Conservation (phyloP, 805 yeast genomes). For the Barnettozyma vustinii region DNA sequence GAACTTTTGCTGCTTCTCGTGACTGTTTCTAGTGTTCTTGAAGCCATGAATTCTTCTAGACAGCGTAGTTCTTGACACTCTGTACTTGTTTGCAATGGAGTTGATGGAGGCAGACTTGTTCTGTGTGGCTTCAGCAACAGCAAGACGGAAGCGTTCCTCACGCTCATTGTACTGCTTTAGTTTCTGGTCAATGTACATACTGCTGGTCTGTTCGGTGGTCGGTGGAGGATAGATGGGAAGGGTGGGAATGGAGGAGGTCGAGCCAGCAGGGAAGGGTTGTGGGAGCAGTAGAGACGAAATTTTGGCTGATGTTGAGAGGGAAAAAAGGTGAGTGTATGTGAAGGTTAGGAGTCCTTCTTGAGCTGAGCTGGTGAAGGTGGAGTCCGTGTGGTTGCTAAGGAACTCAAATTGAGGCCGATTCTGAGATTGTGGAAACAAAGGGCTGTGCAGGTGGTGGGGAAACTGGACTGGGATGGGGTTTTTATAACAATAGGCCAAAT, state of each 20-base stretch:
- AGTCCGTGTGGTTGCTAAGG: not conserved
- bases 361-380: not conserved
- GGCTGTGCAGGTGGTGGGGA: no score
- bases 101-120: slow-evolving; percentile 25
- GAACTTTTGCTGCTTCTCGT: slow-evolving; percentile 27
- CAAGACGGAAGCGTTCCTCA: slow-evolving; percentile 25
- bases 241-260: not conserved
- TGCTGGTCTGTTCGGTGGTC: not conserved
- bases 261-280: not conserved
- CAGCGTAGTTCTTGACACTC: slow-evolving; percentile 23
- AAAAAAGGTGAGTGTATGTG: not conserved
- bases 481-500: not conserved
- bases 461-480: not conserved
- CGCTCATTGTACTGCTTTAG: slow-evolving; percentile 27
- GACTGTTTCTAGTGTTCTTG: slow-evolving; percentile 26
- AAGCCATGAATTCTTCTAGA: slow-evolving; percentile 27
- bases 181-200: slow-evolving; percentile 23
- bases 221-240: not conserved
- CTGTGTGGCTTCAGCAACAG: slow-evolving; percentile 24
- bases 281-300: slow-evolving; percentile 7
- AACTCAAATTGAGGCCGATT: not conserved
- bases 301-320: not conserved
- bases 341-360: not conserved
- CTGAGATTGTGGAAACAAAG: not conserved
- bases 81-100: slow-evolving; percentile 26